Conservation (phyloP, 345 rosid genomes). For the Anastatica hierochuntica region DNA sequence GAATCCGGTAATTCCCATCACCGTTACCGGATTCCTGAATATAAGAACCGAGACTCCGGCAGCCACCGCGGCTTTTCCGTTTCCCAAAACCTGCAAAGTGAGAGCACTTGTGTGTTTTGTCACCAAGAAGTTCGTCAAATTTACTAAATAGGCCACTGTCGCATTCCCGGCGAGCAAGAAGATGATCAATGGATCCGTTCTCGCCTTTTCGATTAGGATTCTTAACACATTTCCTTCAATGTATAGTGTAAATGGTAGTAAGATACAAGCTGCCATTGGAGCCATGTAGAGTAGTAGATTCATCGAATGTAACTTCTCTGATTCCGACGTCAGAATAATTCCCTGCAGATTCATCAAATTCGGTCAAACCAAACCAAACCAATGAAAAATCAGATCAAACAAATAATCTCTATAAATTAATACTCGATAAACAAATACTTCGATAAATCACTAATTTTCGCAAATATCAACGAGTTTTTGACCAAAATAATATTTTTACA, state of each 20-base stretch:
- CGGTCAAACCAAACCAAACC: background rate
- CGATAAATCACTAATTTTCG: no score
- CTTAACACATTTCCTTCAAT: conserved; percentile 83
- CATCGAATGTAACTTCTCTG: conserved; percentile 95
- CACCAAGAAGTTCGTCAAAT: conserved; percentile 88
- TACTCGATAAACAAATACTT: no score
- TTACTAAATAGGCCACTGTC: conserved; percentile 92
- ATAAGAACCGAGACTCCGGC: conserved; percentile 87
- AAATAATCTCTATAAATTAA: no score
- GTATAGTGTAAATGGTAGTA: conserved; percentile 79
- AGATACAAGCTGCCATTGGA: conserved; percentile 84
- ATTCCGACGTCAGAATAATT: conserved; percentile 65
- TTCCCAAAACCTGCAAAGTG: conserved; percentile 93
- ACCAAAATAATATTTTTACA: no score
- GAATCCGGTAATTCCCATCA: conserved; percentile 85
- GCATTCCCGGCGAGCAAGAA: conserved; percentile 85
- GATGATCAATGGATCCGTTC: conserved; percentile 48
- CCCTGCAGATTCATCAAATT: conserved; percentile 32
- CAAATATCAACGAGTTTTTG: no score
- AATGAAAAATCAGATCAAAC: no score
- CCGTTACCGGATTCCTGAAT: conserved; percentile 88
- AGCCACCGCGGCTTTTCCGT: conserved; percentile 92
- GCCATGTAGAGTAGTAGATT: conserved; percentile 90
- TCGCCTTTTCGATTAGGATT: conserved; percentile 62
- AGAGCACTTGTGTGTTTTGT: conserved; percentile 97